These are phyloP conservation scores for Nicotiana attenuata DNA, from an alignment of 257 asterid species.

Conservation along the genomic window DNA sequence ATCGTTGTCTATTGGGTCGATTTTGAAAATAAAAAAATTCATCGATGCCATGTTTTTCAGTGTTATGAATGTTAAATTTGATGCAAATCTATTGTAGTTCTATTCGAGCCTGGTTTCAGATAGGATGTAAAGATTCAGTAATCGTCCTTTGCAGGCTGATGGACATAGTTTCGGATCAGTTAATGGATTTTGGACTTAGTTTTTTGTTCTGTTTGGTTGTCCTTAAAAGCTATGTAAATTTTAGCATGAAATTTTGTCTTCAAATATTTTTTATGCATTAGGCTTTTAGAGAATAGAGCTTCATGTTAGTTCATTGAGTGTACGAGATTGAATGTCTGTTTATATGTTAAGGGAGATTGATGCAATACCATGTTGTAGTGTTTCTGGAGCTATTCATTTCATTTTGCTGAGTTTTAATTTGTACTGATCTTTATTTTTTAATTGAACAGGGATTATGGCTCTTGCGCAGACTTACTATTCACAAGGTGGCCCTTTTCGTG, in stretches of 20 bases:
- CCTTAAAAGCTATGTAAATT: neutral
- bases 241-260: neutral
- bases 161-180: neutral
- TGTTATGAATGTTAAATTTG: neutral
- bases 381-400: too few relatives aligned
- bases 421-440: constrained; percentile 2
- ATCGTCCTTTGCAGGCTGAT: neutral
- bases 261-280: neutral
- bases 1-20: neutral
- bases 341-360: neutral
- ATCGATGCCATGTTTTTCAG: neutral
- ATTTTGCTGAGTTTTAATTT: neutral
- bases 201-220: neutral
- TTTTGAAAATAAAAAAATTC: neutral
- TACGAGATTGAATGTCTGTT: neutral
- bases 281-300: neutral
- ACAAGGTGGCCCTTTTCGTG: constrained; percentile 42
- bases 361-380: neutral
- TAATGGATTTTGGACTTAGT: neutral
- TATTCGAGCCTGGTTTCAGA: neutral
- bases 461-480: constrained; percentile 44
- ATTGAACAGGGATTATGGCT: constrained; percentile 58
- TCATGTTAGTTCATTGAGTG: neutral
- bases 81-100: neutral
- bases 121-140: neutral